Base-by-base conservation (phyloP, 768 basidiomycete species). In the Hypholoma sublateritium region DNA sequence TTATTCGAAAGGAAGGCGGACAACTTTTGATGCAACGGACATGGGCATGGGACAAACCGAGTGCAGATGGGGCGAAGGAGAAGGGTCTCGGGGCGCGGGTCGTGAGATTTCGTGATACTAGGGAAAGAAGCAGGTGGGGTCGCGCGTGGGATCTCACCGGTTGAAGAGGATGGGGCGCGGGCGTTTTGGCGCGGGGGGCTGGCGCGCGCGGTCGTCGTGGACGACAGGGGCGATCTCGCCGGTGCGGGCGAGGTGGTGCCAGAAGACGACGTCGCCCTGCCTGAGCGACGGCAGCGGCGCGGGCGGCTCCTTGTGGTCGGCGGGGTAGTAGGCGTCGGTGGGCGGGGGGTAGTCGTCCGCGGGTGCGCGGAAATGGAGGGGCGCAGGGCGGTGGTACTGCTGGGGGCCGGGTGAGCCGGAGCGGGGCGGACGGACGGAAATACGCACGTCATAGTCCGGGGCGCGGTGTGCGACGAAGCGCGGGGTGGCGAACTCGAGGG, bases 201-300 rank as follows among this genome's bases (percentile, higher is more conserved):
- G 61, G 56, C 84, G 73, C 14, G 88, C 86, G 24, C 85, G 80
- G 36, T 75, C 65, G 68, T 90, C 84, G 58, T 91, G 84, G 50
- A 69, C 69, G 9, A 88, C 86, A 24, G 81, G 86, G 39, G 87
- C 84, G 57, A 89, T 87, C 69, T 91, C 89, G 12, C 89, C 89
- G 57, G 77, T 80, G 61, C 82, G 83, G 47, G 78, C 69, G 57
- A 91, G 84, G 62, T 91, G 85, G 67, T 91, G 88, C 89, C 89
- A 92, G 65, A 80, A 89, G 16, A 91, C 72, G 9, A 83, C 66
- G 59, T 89, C 87, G 19, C 89, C 89, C 9, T 77, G 73, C 63
- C 72, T 76, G 32, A 87, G 79, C 47, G 69, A 53, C 28, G 74
- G 55, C 72, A 73, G 36, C 70, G 69, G 55, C 50, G 58, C 57